Percentiles rank a stretch among this genome's conserved stretches.
These are phyloP conservation scores for Cytospora leucostoma DNA, from an alignment of 2,329 filamentous ascomycete genomes.

Conservation along the genomic window DNA sequence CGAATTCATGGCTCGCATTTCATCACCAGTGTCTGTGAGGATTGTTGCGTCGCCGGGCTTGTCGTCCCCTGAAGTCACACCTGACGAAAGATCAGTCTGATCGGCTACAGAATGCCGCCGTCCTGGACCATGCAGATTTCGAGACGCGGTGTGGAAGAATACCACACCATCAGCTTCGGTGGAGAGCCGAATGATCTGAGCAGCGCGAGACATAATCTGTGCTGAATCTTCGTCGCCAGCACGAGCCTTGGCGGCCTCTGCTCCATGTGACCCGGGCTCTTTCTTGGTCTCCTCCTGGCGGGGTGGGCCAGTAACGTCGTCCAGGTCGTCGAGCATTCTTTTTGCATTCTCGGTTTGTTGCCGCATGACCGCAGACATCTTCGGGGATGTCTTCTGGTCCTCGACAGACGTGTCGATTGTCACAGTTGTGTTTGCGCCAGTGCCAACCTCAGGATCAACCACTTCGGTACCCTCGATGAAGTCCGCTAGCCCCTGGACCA, in stretches of 20 bases:
- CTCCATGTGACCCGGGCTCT: background rate
- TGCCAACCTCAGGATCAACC: background rate
- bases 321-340: constrained; percentile 21
- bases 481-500: constrained; percentile 31
- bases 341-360: constrained; percentile 19
- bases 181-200: constrained; percentile 45
- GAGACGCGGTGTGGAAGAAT: constrained; percentile 32
- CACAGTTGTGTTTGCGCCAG: background rate
- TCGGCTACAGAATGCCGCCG: background rate
- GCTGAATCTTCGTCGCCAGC: constrained; percentile 6
- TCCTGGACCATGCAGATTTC: constrained; percentile 15
- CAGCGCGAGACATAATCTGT: constrained; percentile 42
- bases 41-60: constrained; percentile 9
- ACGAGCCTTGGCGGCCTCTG: background rate
- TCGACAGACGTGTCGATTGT: constrained; percentile 1
- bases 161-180: constrained; percentile 45
- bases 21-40: constrained; percentile 7
- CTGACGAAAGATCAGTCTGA: constrained; percentile 15
- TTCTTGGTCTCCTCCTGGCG: background rate
- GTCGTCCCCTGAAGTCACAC: constrained; percentile 21
- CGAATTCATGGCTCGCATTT: constrained; percentile 1
- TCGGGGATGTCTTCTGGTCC: constrained; percentile 14
- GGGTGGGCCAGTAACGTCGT: background rate
- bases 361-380: constrained; percentile 21
- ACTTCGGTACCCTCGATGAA: constrained; percentile 30